Percentiles rank a stretch among this genome's conserved stretches.
These are phyloP conservation scores for Adansonia gregorii DNA, from an alignment of 441 rosid genomes.

Conservation along the genomic window DNA sequence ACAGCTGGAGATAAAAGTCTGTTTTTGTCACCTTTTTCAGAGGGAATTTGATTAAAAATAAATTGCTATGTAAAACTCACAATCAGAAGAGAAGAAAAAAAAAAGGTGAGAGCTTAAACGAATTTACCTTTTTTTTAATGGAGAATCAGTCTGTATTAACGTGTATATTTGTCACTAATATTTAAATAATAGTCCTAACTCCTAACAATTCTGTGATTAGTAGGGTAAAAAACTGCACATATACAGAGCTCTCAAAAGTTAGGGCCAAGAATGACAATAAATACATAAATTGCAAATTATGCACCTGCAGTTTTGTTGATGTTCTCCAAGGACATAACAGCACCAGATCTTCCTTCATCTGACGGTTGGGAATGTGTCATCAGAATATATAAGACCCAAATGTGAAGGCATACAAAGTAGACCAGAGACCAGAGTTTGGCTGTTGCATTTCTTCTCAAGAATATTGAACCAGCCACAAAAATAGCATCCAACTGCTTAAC, in stretches of 20 bases:
- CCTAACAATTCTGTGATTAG: background rate
- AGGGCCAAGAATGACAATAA: slow-evolving; percentile 28
- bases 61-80: too few species aligned
- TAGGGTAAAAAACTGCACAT: slow-evolving; percentile 25
- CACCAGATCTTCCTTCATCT: slow-evolving; percentile 61
- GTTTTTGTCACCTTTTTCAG: too few species aligned
- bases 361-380: slow-evolving; percentile 56
- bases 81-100: too few species aligned
- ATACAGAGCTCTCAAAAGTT: slow-evolving; percentile 30
- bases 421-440: slow-evolving; percentile 76
- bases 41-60: too few species aligned
- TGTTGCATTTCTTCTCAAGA: slow-evolving; percentile 70
- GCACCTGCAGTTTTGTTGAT: slow-evolving; percentile 58
- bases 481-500: slow-evolving; percentile 74
- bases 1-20: too few species aligned
- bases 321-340: slow-evolving; percentile 76
- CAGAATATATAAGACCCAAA: slow-evolving; percentile 93
- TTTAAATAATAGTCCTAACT: background rate
- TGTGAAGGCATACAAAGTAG: slow-evolving; percentile 79
- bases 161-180: background rate
- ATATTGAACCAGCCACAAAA: slow-evolving; percentile 74
- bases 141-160: background rate
- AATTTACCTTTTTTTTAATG: background rate
- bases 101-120: background rate
- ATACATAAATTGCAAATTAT: slow-evolving; percentile 29